These are phyloP conservation scores for Fusarium papillatum DNA, from an alignment of 2,329 filamentous ascomycete genomes.

Conservation along the genomic window DNA sequence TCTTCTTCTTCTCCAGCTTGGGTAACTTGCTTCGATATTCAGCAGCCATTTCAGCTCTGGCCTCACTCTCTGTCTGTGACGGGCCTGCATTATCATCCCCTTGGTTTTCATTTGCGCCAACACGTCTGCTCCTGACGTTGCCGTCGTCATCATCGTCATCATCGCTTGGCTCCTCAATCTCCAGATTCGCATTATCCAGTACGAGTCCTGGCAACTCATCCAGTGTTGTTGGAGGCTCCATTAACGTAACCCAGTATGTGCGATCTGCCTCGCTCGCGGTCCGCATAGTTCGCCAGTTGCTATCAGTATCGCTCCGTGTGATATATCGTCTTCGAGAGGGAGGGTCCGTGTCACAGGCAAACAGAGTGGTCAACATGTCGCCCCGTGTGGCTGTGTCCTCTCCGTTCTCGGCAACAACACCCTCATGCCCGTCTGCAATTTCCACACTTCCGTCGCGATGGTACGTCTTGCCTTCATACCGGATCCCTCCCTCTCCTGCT, in stretches of 20 bases:
- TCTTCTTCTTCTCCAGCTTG: constrained; percentile 55
- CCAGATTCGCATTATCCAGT: constrained; percentile 46
- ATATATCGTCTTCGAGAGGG: constrained; percentile 46
- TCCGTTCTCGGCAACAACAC: constrained; percentile 70
- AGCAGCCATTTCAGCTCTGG: constrained; percentile 53
- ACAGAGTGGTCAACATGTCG: constrained; percentile 69
- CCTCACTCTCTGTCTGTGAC: constrained; percentile 56
- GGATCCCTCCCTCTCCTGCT: constrained; percentile 67
- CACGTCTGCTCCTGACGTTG: constrained; percentile 21
- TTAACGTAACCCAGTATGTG: constrained; percentile 58
- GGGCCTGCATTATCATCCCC: constrained; percentile 43
- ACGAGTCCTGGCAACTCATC: constrained; percentile 59
- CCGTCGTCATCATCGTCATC: constrained; percentile 44
- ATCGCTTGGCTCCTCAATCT: constrained; percentile 45
- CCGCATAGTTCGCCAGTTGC: constrained; percentile 51
- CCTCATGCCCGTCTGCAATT: constrained; percentile 68
- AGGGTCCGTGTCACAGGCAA: constrained; percentile 54
- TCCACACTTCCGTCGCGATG: constrained; percentile 74
- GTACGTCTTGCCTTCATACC: constrained; percentile 76
- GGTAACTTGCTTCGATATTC: constrained; percentile 52
- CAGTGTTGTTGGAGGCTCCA: constrained; percentile 60
- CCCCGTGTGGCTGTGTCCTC: constrained; percentile 72
- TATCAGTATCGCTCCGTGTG: constrained; percentile 48
- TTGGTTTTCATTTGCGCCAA: constrained; percentile 41
- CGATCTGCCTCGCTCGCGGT: constrained; percentile 50